These are phyloP conservation scores for Lactifluus volemus DNA, from an alignment of 768 basidiomycete species.

Conservation along the genomic window DNA sequence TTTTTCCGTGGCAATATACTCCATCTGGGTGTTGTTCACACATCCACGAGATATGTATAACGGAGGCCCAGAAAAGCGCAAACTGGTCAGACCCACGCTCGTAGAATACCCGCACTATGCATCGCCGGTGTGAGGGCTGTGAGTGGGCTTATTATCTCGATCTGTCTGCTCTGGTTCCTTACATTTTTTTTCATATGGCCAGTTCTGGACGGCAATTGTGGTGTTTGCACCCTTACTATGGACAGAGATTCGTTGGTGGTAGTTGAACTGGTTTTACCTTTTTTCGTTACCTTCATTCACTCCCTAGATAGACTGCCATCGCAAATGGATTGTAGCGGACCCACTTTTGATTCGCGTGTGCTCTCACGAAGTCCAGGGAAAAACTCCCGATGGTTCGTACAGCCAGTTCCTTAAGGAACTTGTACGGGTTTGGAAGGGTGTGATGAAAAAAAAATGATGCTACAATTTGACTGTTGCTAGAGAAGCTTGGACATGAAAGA, in stretches of 20 bases:
- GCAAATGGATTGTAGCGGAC: not conserved
- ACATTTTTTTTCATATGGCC: not conserved
- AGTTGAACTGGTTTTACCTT: not conserved
- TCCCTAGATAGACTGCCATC: not conserved
- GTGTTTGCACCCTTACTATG: slow-evolving; percentile 85
- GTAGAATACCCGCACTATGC: slow-evolving; percentile 62
- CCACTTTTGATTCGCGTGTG: not conserved
- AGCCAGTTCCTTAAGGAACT: not conserved
- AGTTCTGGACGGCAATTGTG: slow-evolving; percentile 90
- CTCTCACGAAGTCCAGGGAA: not conserved
- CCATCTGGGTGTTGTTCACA: slow-evolving; percentile 85
- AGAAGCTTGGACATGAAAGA: not conserved
- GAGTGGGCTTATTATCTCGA: slow-evolving; percentile 8
- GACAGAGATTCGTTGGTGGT: slow-evolving; percentile 78
- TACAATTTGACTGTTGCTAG: slow-evolving; percentile 1
- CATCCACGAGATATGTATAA: slow-evolving; percentile 37
- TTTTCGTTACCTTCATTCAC: not conserved
- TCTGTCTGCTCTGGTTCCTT: not conserved
- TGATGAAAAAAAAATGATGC: not conserved
- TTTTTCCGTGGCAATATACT: slow-evolving; percentile 91
- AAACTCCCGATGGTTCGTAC: not conserved
- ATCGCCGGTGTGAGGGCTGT: slow-evolving; percentile 63
- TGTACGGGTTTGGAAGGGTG: not conserved
- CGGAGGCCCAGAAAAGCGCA: slow-evolving; percentile 29
- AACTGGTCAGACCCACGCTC: slow-evolving; percentile 35